Conservation (phyloP, 441 rosid genomes). For the Corymbia citriodora region DNA sequence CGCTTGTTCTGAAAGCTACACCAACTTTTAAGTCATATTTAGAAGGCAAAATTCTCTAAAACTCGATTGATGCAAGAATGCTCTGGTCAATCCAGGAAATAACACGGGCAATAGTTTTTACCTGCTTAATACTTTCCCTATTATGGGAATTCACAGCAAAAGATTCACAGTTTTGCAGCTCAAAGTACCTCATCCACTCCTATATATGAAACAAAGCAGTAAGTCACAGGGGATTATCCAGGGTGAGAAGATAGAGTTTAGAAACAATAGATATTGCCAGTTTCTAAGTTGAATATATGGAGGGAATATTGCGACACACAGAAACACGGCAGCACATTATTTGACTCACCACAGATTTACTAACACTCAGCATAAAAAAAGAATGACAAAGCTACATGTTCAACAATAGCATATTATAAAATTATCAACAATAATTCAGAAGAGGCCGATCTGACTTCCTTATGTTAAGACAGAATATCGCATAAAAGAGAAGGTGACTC, state of each 20-base stretch:
- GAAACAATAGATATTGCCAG: neutral
- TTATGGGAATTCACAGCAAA: conserved; percentile 70
- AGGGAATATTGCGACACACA: neutral
- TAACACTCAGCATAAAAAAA: neutral
- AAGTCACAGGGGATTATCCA: neutral
- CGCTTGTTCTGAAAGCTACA: neutral
- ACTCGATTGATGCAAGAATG: neutral
- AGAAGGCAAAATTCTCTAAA: neutral
- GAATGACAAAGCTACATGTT: neutral
- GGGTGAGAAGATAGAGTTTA: neutral
- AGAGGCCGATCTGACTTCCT: neutral
- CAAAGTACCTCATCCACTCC: conserved; percentile 53
- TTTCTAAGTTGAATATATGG: neutral
- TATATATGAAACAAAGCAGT: neutral
- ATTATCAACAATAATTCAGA: neutral
- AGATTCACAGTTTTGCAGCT: conserved; percentile 30
- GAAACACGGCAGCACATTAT: neutral
- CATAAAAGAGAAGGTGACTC: neutral
- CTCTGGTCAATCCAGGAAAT: neutral
- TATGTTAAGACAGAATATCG: neutral
- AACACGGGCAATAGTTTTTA: neutral
- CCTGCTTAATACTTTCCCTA: conserved; percentile 56
- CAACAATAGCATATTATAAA: neutral
- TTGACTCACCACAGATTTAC: neutral
- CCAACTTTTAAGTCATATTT: neutral